Percentiles rank a stretch among this genome's conserved stretches.
phyloP scores from a whole-genome alignment of 495 filamentous ascomycete genomes.

The Venustampulla echinocandica region DNA sequence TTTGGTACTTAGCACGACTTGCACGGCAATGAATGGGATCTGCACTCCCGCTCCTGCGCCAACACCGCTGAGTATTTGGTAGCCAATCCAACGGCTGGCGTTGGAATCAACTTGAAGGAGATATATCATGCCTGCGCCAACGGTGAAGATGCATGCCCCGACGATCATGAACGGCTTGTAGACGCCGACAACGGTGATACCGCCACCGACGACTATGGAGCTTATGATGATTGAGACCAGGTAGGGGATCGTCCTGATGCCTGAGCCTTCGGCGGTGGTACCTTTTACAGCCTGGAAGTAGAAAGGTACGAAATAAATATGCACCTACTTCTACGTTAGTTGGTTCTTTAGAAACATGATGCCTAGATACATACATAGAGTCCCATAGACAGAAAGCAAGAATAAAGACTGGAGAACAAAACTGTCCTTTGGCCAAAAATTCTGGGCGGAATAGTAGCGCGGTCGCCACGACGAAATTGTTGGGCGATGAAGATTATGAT shows the following conservation, averaged over 20 bases:
- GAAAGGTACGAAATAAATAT: slow-evolving; percentile 54
- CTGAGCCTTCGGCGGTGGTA: slow-evolving; percentile 36
- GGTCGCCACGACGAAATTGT: slow-evolving; percentile 41
- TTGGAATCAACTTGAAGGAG: slow-evolving; percentile 8
- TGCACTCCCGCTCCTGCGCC: slow-evolving; percentile 17
- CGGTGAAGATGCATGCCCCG: slow-evolving; percentile 23
- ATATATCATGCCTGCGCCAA: slow-evolving; percentile 28
- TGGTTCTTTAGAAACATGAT: not conserved
- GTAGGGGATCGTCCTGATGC: slow-evolving; percentile 44
- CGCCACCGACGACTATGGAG: slow-evolving; percentile 26
- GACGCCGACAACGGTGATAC: slow-evolving; percentile 27
- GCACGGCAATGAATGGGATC: slow-evolving; percentile 19
- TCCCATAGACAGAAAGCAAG: slow-evolving; percentile 42
- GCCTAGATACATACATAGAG: slow-evolving; percentile 36
- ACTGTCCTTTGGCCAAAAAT: slow-evolving; percentile 18
- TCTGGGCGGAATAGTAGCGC: slow-evolving; percentile 20
- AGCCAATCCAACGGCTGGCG: slow-evolving; percentile 18
- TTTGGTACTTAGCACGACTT: slow-evolving; percentile 12
- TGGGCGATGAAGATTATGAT: slow-evolving; percentile 38
- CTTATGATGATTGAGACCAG: slow-evolving; percentile 31
- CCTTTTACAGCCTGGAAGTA: slow-evolving; percentile 51
- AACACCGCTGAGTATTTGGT: slow-evolving; percentile 18
- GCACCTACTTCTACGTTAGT: slow-evolving; percentile 2
- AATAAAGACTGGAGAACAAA: slow-evolving; percentile 11
- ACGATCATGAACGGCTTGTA: slow-evolving; percentile 29